Evolutionary conservation across 305 asterid species (phyloP), one percentile per base, ranked within the genome.

Genomic region (Fraxinus albicans): DNA sequence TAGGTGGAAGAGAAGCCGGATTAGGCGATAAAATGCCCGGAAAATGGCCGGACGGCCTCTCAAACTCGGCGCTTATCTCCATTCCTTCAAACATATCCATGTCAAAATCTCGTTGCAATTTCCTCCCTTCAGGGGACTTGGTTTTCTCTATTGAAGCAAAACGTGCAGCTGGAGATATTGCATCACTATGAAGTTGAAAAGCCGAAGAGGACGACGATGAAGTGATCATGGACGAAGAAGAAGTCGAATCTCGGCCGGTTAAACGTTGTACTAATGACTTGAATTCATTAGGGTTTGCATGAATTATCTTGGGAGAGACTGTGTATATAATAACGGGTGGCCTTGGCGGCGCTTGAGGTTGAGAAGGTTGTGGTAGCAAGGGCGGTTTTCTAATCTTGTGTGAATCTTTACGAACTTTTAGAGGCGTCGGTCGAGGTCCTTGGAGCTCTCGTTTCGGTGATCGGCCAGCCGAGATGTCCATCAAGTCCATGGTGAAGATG

Each of bases 251-350:
- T 0, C 92, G 88, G n/a, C 99, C 98, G 58, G 99, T 96, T 83
- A 96, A 87, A 2, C 98, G 94, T 73, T 94, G 98, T 6, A 96
- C 99, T 21, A 96, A 70, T 33, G 95, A 89, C 99, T 92, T 96
- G 97, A 96, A 96, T 89, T 96, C 99, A 23, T 89, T 93, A 81
- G 99, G 98, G 91, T 94, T 90, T 85, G 98, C 94, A 84, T 96
- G 98, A 83, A 96, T 94, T 40, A 94, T 88, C 85, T 93, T 96
- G 6, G 99, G 99, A 5, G 99, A 96, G 70, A 94, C 95, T 0
- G 97, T 93, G 94, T 96, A 96, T 55, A 93, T 96, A 3, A 96
- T 96, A 1, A 96, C 94, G 17, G 98, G 98, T 25, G 94, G 98
- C 72, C 93, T 91, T 0, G 98, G 94, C n/a, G 89, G 97, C 76